Evolutionary conservation across 306 rosid species (phyloP), one percentile per base, ranked within the genome.

Genomic region (Senna siamea): DNA sequence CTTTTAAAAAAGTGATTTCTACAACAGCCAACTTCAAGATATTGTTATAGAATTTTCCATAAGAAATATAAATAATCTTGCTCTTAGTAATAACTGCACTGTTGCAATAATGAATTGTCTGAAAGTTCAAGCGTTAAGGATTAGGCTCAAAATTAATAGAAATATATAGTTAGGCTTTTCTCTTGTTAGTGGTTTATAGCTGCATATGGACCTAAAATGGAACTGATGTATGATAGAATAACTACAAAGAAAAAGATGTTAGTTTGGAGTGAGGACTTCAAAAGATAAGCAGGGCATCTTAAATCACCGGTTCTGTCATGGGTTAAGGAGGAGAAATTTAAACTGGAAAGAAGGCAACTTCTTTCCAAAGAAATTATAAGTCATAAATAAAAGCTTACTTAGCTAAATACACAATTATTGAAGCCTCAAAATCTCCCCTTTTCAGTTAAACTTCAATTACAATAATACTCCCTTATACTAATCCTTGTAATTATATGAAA

Each of bases 191-290:
- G 47, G 48, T 58, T 47, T 60, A 34, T 56, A 59, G 37, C 50
- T 73, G 60, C 69, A 44, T 34, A 40, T 43, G 66, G 55, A 71
- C 66, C 43, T n/a, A 23, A 71, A n/a, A n/a, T 54, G 40, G 43
- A 41, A 22, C 13, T 50, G 55, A n/a, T 50, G 23, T 50, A 5
- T 50, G 20, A 15, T 14, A 48, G 2, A 48, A 4, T 14, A 52
- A 52, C 57, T 18, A 6, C 57, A 7, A 19, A 52, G 20, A 41
- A 51, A 51, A 17, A 6, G 26, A n/a, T 17, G 19, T 52, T 52
- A 12, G 57, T 52, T 52, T 2, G 57, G 13, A 52, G 11, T 18
- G 28, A 71, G 57, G 57, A 72, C 18, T 58, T 28, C 15, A 28
- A 41, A 50, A 2, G 32, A 28, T 30, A 43, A 43, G 28, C 66